These are phyloP conservation scores for Rhipidocladum racemiflorum DNA, from an alignment of 176 grass and related monocot genomes.

Conservation along the genomic window DNA sequence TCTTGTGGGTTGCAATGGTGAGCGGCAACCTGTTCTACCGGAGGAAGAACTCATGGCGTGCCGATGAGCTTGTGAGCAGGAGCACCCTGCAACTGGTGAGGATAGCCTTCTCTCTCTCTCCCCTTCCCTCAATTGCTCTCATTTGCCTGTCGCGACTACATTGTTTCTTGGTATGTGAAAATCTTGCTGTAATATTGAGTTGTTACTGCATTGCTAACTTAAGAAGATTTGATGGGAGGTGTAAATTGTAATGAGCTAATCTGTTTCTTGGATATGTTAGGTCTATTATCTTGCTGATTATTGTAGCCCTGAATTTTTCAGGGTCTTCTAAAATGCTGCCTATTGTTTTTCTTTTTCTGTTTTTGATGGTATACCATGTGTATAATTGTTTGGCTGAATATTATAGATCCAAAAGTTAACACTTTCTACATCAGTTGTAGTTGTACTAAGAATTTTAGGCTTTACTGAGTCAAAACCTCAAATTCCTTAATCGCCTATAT, in stretches of 20 bases:
- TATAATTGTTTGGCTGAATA: background rate
- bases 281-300: background rate
- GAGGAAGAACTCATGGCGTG: constrained; percentile 78
- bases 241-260: too few relatives aligned
- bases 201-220: background rate
- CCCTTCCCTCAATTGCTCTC: background rate
- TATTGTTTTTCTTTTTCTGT: background rate
- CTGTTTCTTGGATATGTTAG: background rate
- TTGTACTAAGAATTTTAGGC: background rate
- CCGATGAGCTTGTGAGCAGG: constrained; percentile 74
- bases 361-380: too few relatives aligned
- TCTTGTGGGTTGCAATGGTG: constrained; percentile 39
- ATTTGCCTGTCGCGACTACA: background rate
- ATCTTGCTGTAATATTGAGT: background rate
- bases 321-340: background rate
- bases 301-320: background rate
- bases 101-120: background rate
- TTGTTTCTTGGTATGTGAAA: background rate
- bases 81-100: constrained; percentile 78
- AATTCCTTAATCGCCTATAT: background rate
- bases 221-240: background rate
- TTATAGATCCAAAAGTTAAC: background rate
- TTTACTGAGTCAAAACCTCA: constrained; percentile 2
- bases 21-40: constrained; percentile 59
- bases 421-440: background rate